Evolutionary conservation across 2,329 filamentous ascomycete species (phyloP), one percentile per base, ranked within the genome.

Genomic region (Neopestalotiopsis clavispora): DNA sequence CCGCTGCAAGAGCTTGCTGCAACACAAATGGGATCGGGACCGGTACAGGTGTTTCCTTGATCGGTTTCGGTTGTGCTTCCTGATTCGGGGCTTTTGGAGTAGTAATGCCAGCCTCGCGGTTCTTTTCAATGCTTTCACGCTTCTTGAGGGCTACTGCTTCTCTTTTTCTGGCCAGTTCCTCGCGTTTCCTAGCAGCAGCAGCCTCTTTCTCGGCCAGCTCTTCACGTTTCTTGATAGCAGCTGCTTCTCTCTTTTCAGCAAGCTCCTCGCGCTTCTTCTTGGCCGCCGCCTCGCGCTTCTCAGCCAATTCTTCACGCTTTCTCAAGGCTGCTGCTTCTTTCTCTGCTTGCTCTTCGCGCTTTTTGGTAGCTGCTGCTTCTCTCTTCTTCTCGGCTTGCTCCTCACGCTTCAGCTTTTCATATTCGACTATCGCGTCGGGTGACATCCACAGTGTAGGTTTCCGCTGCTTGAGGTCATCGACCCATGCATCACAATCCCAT

Each of bases 401-500:
- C 66, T 80, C 80, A 42, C 73, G 80, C 59, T 72, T 85, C 61
- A 80, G 79, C 68, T 81, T 83, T 62, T 85, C 83, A 30, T 80
- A 78, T 14, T 81, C 79, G 0, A 75, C 69, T 5, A 80, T 75
- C 1, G 82, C 78, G 0, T 82, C 83, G 0, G 84, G 83, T 0
- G 85, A 84, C 68, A 87, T 79, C 89, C 89, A 92, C 4, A 92
- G 80, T 62, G 86, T 84, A 1, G 89, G 86, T 68, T 90, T 85
- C 66, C 87, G 86, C 65, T 80, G 79, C 70, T 86, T 88, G 67
- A 93, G 76, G 74, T 92, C 89, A 10, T 84, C 78, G 0, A 93
- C 90, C 91, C 91, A 94, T 4, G 88, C 88, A 72, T 94, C 91
- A 69, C 91, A 93, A 74, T 93, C 91, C 90, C 90, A 92, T 71